A percentile compares a stretch with the other conserved stretches of the same genome.
These are phyloP conservation scores for Fragaria nilgerrensis DNA, from an alignment of 306 rosid species.

Conservation along the genomic window DNA sequence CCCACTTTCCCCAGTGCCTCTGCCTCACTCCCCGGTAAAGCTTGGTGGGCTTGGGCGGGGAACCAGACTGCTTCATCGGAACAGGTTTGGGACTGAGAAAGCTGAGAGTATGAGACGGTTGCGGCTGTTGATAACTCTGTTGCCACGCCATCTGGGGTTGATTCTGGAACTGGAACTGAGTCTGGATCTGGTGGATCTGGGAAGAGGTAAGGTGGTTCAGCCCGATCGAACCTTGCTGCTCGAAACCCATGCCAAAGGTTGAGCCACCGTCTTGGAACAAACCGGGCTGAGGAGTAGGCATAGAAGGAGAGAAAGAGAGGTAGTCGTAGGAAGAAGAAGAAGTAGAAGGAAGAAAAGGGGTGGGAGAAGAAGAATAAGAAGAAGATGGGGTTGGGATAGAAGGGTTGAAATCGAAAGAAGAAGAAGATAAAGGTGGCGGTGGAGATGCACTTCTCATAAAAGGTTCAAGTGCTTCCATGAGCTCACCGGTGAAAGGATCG, in stretches of 20 bases:
- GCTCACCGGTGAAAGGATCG: slow-evolving; percentile 69
- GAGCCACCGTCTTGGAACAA: slow-evolving; percentile 36
- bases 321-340: slow-evolving; percentile 12
- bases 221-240: slow-evolving; percentile 44
- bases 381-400: not conserved
- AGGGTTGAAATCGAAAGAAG: slow-evolving; percentile 17
- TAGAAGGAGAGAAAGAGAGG: slow-evolving; percentile 19
- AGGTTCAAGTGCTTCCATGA: slow-evolving; percentile 98
- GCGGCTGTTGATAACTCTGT: slow-evolving; percentile 7
- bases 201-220: slow-evolving; percentile 58
- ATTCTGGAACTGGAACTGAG: slow-evolving; percentile 50
- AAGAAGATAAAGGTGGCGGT: slow-evolving; percentile 24
- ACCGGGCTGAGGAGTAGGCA: slow-evolving; percentile 32
- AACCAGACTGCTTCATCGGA: slow-evolving; percentile 66
- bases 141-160: slow-evolving; percentile 24
- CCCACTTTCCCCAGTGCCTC: slow-evolving; percentile 99
- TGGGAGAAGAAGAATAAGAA: not conserved
- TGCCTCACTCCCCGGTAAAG: slow-evolving; percentile 95
- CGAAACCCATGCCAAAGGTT: slow-evolving; percentile 44
- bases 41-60: slow-evolving; percentile 65
- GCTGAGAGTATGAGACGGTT: slow-evolving; percentile 20
- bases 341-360: slow-evolving; percentile 23
- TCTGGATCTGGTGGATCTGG: slow-evolving; percentile 78
- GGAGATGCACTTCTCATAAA: slow-evolving; percentile 84
- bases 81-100: slow-evolving; percentile 59